phyloP scores from a whole-genome alignment of 352 stramenopile genomes.

The Phytophthora citricola region DNA sequence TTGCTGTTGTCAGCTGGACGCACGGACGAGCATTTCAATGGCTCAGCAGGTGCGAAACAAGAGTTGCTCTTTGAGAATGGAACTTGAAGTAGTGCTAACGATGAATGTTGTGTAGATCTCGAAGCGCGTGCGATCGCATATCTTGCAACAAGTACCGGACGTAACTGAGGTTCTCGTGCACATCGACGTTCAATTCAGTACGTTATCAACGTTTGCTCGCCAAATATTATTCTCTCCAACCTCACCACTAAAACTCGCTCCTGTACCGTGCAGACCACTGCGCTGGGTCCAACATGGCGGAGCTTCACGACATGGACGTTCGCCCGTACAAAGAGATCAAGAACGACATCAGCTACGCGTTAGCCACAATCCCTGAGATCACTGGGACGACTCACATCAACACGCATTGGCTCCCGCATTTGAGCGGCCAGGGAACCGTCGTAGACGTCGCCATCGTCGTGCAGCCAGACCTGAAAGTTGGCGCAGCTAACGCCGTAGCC shows the following conservation, averaged over 20 bases:
- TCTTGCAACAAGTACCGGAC: slow-evolving; percentile 69
- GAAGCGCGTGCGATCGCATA: slow-evolving; percentile 70
- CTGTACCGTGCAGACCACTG: slow-evolving; percentile 26
- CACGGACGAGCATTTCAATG: slow-evolving; percentile 85
- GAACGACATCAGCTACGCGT: slow-evolving; percentile 64
- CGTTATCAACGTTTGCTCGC: background rate
- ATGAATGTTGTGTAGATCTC: slow-evolving; percentile 53
- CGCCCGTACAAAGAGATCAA: slow-evolving; percentile 82
- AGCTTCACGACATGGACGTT: slow-evolving; percentile 46
- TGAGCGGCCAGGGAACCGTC: slow-evolving; percentile 66
- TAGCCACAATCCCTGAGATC: slow-evolving; percentile 75
- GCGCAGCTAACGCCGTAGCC: slow-evolving; percentile 73
- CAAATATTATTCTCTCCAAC: no score
- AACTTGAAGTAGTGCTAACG: background rate
- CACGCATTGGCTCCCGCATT: slow-evolving; percentile 77
- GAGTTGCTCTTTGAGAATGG: background rate
- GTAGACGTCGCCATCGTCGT: slow-evolving; percentile 86
- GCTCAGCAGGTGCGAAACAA: slow-evolving; percentile 65
- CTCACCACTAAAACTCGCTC: background rate
- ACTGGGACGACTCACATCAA: slow-evolving; percentile 81
- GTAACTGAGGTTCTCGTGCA: slow-evolving; percentile 91
- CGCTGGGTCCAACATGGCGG: slow-evolving; percentile 24
- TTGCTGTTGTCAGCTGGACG: slow-evolving; percentile 53
- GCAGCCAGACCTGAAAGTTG: slow-evolving; percentile 77
- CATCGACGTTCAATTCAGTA: slow-evolving; percentile 82